Evolutionary conservation across 2,329 filamentous ascomycete genomes (phyloP).

Genomic region (Ophiostoma sp.): DNA sequence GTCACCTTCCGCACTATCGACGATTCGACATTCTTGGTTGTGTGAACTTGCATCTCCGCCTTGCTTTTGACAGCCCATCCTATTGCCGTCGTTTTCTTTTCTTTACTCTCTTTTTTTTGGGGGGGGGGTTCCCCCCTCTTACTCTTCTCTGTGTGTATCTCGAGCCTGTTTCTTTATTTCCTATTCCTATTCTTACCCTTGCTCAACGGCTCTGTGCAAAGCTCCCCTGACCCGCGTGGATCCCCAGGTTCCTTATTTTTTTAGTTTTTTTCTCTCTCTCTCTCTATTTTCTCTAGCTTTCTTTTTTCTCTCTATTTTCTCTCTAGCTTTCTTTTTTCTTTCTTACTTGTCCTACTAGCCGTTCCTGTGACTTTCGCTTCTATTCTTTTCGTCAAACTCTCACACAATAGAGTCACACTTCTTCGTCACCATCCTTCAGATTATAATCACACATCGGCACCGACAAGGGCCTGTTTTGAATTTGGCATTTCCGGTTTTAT

Average conservation of each 20-base stretch:
- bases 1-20: neutral
- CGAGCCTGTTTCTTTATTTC: too few species aligned
- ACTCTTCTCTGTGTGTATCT: too few species aligned
- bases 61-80: neutral
- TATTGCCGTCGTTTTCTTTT: neutral
- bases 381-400: neutral
- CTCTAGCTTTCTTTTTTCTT: neutral
- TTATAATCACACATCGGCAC: neutral
- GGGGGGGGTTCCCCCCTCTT: too few species aligned
- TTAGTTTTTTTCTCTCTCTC: neutral
- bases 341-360: neutral
- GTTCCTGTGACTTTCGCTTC: too few species aligned
- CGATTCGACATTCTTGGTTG: neutral
- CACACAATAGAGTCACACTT: neutral
- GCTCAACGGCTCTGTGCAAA: neutral
- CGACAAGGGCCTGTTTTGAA: neutral
- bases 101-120: too few species aligned
- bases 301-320: neutral
- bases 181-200: too few species aligned
- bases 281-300: neutral
- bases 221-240: conserved; percentile 3
- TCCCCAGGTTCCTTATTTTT: neutral
- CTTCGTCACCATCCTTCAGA: neutral
- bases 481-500: neutral
- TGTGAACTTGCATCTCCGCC: conserved; percentile 3